Evolutionary conservation across 2,329 filamentous ascomycete species (phyloP).

Genomic region (Pseudonectria foliicola): DNA sequence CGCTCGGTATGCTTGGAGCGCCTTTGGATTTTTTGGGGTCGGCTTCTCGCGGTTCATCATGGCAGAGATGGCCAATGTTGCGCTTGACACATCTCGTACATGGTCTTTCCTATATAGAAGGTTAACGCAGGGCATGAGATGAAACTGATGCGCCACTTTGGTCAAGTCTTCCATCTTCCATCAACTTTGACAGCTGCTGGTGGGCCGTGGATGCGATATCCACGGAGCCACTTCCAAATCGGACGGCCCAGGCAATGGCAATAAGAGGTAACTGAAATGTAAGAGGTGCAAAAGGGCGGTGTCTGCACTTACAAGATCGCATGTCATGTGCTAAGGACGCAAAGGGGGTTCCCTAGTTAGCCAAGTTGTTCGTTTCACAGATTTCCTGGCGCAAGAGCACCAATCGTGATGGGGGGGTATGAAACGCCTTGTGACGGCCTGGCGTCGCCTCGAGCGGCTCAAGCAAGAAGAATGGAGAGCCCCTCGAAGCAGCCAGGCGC

Average conservation of each 20-base stretch:
- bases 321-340: slow-evolving; percentile 71
- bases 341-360: slow-evolving; percentile 19
- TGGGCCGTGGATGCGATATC: slow-evolving; percentile 1
- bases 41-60: slow-evolving; percentile 89
- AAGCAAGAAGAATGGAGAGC: slow-evolving; percentile 9
- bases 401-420: slow-evolving; percentile 6
- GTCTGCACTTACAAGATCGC: slow-evolving; percentile 67
- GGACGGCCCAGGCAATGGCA: not conserved
- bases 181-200: no score
- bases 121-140: slow-evolving; percentile 19
- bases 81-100: slow-evolving; percentile 97
- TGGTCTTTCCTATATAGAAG: slow-evolving; percentile 66
- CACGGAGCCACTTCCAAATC: slow-evolving; percentile 1
- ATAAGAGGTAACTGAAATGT: slow-evolving; percentile 1
- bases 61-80: slow-evolving; percentile 96
- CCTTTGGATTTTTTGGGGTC: slow-evolving; percentile 73
- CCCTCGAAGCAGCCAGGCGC: slow-evolving; percentile 11
- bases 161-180: no score
- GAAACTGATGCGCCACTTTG: slow-evolving; percentile 2
- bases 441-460: slow-evolving; percentile 12
- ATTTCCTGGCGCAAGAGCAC: slow-evolving; percentile 1
- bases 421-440: slow-evolving; percentile 5
- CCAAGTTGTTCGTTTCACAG: slow-evolving; percentile 9
- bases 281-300: slow-evolving; percentile 17
- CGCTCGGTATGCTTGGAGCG: slow-evolving; percentile 32